Base-by-base conservation (phyloP, 2,329 filamentous ascomycete genomes). In the Fusarium duplospermum region DNA sequence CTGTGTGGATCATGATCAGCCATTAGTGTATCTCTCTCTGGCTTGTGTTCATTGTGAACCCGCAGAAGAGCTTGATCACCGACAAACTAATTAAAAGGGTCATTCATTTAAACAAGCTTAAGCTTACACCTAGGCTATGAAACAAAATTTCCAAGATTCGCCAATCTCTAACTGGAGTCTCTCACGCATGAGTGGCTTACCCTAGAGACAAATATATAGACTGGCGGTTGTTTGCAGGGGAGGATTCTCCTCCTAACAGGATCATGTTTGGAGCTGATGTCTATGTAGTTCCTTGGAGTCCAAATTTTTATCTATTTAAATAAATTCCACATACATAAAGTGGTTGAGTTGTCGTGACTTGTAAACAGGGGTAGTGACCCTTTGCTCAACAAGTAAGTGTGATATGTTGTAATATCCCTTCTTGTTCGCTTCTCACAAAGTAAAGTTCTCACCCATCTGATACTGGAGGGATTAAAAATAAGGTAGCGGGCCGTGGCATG, bases 261-360 rank as follows among this genome's bases (percentile, higher is more conserved):
- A 8, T 31, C 18, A 31, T 52, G 18, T 29, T 31, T 31, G 24
- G 29, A 3, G 29, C 8, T 18, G 2, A 14, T 6, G 42, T 18
- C 14, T 47, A 16, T 50, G 0, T 3, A 29, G 9, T 29, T 4
- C 2, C 8, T 8, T 11, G 18, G 9, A 9, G 1, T 2, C 3
- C 9, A n/a, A 29, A 13, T 18, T 29, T 4, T 27, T 10, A 10
- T 9, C 2, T 29, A 24, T 5, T n/a, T 29, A 2, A 27, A 4
- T 8, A n/a, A n/a, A n/a, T n/a, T n/a, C n/a, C n/a, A n/a, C 6
- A 27, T 50, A n/a, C 16, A 50, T 9, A 50, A 4, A 4, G 14
- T 29, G 24, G 24, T 52, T 52, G 16, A 52, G 24, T 29, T 50
- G 45, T 10, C 11, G 24, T 29, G 45, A 8, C 42, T 50, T 29